Evolutionary conservation across 768 basidiomycete species (phyloP).

Genomic region (Suillus subalutaceus): DNA sequence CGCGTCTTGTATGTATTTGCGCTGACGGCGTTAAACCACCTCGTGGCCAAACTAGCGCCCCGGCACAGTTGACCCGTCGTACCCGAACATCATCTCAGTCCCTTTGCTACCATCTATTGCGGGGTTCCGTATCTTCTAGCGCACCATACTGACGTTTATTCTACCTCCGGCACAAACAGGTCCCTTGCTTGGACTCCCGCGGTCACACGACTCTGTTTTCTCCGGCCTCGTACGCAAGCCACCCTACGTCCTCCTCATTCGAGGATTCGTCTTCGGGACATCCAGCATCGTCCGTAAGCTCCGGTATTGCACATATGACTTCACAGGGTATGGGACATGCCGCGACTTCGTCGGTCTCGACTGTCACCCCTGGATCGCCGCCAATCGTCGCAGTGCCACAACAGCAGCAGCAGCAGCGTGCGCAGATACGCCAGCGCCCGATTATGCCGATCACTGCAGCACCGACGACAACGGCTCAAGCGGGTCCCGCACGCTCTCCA

Average conservation of each 20-base stretch:
- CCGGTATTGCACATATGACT: background rate
- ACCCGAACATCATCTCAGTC: background rate
- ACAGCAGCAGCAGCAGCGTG: conserved; percentile 9
- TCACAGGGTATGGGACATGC: conserved; percentile 15
- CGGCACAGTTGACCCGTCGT: background rate
- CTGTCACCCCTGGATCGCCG: conserved; percentile 20
- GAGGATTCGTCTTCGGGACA: conserved; percentile 12
- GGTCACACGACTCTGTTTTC: conserved; percentile 22
- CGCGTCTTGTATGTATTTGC: background rate
- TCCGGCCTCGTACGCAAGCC: conserved; percentile 27
- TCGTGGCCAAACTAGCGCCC: background rate
- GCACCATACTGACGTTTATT: conserved; percentile 15
- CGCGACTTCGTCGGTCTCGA: conserved; percentile 29
- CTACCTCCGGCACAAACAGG: conserved; percentile 16
- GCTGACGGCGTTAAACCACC: background rate
- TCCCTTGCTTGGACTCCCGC: conserved; percentile 7
- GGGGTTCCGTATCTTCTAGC: background rate
- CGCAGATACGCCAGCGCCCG: conserved; percentile 1
- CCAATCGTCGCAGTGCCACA: conserved; percentile 15
- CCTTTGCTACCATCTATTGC: background rate
- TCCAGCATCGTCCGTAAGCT: conserved; percentile 19
- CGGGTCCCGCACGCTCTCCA: background rate
- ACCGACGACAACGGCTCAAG: background rate
- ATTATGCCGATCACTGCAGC: conserved; percentile 6
- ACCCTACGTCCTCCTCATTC: conserved; percentile 20